Conservation (phyloP, 2,329 filamentous ascomycete genomes). For the Nemania sp. region DNA sequence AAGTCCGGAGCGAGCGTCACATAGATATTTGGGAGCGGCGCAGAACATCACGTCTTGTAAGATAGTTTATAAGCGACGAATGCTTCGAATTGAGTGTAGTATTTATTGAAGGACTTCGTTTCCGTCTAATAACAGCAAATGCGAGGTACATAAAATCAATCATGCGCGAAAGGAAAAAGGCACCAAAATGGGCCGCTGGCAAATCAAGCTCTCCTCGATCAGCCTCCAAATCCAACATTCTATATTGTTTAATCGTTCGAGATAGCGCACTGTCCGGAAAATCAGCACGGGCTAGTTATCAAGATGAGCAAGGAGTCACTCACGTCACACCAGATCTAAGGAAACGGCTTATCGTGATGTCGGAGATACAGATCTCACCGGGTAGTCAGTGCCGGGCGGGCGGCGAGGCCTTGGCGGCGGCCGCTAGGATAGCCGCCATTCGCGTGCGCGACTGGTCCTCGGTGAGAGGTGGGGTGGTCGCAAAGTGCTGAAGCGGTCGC, state of each 20-base stretch:
- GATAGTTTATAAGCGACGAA: no score
- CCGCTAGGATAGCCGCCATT: constrained; percentile 35
- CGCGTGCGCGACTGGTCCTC: constrained; percentile 37
- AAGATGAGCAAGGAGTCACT: neutral
- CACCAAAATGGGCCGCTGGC: neutral
- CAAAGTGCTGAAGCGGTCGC: constrained; percentile 29
- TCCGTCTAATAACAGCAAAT: no score
- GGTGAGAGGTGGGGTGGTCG: constrained; percentile 31
- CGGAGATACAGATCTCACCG: neutral
- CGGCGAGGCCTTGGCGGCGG: constrained; percentile 8
- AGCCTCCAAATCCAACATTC: neutral
- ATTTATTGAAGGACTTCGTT: no score
- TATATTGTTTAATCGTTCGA: neutral
- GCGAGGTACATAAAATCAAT: neutral
- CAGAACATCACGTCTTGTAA: no score
- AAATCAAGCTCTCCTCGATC: neutral
- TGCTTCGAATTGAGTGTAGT: no score
- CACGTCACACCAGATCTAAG: neutral
- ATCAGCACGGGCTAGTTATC: neutral
- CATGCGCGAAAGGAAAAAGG: neutral
- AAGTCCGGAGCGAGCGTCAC: no score
- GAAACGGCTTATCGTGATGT: neutral
- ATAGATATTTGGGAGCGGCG: no score
- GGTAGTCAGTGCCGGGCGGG: constrained; percentile 20
- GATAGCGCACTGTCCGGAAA: neutral